Evolutionary conservation across 2,329 filamentous ascomycete genomes (phyloP), one percentile per base, ranked within the genome.

Genomic region (Stemphylium beticola): DNA sequence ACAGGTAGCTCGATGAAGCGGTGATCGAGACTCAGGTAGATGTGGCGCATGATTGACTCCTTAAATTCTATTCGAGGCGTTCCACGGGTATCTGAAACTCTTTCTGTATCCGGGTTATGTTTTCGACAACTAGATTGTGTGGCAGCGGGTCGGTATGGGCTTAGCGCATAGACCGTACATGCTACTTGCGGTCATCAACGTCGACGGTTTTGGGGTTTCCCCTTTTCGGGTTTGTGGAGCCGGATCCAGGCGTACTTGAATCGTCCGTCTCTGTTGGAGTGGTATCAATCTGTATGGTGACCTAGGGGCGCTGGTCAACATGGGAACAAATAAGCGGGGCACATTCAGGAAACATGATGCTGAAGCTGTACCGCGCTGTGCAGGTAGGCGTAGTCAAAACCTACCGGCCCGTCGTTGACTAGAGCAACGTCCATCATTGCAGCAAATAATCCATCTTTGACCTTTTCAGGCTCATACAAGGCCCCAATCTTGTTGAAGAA

Each of bases 371-470:
- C 83, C 81, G 79, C 82, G 75, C 79, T 80, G 71, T 85, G 81
- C 66, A 81, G 75, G 77, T 80, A 84, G 75, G 76, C 76, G 75
- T 81, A 85, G 73, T 85, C 79, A 65, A 84, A 74, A 85, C 85
- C 80, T 84, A 88, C 85, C 78, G 86, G 86, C 69, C 86, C 85
- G 68, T 98, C 93, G 64, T 98, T 98, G 44, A 97, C 87, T 26
- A 97, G 78, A 43, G 90, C 89, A 54, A 99, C 93, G 71, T 98
- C 89, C 95, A 99, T 99, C 93, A 96, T 97, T 44, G 95, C 95
- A 72, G 96, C 93, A 75, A 99, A 99, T 26, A 93, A 87, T n/a
- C 96, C 95, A 73, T 99, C 89, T 73, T 96, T 92, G 54, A 99
- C 93, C 60, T 83, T 87, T 8, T 92, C 90, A 6, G 84, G 76